A percentile compares a stretch with the other conserved stretches of the same genome.
These are phyloP conservation scores for Boletellus deceptivus DNA, from an alignment of 1,284 basidiomycete species.

Conservation along the genomic window DNA sequence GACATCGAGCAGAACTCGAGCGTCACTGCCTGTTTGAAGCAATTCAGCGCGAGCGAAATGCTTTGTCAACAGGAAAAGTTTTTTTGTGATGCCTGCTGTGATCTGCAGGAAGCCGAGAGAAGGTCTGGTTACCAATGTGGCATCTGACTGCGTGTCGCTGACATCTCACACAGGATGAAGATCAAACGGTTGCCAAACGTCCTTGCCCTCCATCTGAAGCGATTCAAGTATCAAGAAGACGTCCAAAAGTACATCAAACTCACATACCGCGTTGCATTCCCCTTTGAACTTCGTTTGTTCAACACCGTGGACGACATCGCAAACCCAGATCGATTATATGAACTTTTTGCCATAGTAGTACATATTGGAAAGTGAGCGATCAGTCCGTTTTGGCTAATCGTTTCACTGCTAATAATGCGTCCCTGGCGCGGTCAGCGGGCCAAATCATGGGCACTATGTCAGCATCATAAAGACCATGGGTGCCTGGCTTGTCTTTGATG, in stretches of 20 bases:
- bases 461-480: constrained; percentile 87
- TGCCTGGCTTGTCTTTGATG: constrained; percentile 93
- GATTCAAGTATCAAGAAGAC: constrained; percentile 97
- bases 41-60: constrained; percentile 98
- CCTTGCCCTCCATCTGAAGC: constrained; percentile 92
- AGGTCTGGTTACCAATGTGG: constrained; percentile 46
- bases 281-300: constrained; percentile 89
- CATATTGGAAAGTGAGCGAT: constrained; percentile 90
- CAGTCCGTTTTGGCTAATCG: constrained; percentile 3
- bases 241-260: constrained; percentile 90
- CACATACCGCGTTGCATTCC: constrained; percentile 94
- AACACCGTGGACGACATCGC: constrained; percentile 95
- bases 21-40: constrained; percentile 90
- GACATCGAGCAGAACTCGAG: constrained; percentile 98
- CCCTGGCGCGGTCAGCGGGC: constrained; percentile 59
- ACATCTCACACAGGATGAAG: constrained; percentile 76
- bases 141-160: constrained; percentile 9
- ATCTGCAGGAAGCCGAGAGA: constrained; percentile 97
- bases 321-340: constrained; percentile 87
- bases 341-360: constrained; percentile 94
- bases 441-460: constrained; percentile 97
- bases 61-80: constrained; percentile 98
- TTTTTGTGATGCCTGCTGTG: constrained; percentile 96
- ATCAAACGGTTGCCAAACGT: constrained; percentile 95
- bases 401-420: constrained; percentile 14